Evolutionary conservation across 2,329 filamentous ascomycete genomes (phyloP).

Genomic region (Xylariaceae sp.): DNA sequence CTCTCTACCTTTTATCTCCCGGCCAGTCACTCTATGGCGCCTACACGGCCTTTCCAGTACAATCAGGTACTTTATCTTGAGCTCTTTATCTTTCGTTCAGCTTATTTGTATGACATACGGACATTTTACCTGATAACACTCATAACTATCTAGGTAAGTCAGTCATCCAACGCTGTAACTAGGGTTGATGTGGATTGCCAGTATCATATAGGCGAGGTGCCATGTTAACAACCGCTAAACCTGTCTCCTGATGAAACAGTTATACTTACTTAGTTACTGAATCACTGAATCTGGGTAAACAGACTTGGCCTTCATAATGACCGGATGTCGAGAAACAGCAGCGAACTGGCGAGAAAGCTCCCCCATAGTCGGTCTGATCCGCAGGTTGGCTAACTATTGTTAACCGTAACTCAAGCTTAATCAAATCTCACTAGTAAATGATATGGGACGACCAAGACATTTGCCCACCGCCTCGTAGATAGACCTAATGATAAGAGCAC

Average conservation of each 20-base stretch:
- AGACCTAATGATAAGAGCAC: neutral
- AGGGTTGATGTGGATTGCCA: no score
- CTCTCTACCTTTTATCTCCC: no score
- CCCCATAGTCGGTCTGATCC: neutral
- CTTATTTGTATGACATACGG: no score
- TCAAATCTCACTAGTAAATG: neutral
- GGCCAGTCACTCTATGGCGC: no score
- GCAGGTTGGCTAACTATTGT: neutral
- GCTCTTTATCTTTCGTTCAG: no score
- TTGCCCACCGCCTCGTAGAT: conserved; percentile 53
- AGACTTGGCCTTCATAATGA: neutral
- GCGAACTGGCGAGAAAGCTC: neutral
- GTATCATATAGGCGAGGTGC: neutral
- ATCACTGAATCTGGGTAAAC: neutral
- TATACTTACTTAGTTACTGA: no score
- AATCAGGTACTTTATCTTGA: no score
- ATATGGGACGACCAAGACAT: conserved; percentile 33
- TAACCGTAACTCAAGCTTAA: neutral
- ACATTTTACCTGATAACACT: no score
- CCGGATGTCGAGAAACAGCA: neutral
- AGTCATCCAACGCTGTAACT: no score
- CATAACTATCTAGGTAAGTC: no score
- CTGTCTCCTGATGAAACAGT: neutral
- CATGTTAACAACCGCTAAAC: neutral
- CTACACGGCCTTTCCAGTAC: no score